These are phyloP conservation scores for Laetiporus sulphureus DNA, from an alignment of 1,284 basidiomycete genomes.

Conservation along the genomic window DNA sequence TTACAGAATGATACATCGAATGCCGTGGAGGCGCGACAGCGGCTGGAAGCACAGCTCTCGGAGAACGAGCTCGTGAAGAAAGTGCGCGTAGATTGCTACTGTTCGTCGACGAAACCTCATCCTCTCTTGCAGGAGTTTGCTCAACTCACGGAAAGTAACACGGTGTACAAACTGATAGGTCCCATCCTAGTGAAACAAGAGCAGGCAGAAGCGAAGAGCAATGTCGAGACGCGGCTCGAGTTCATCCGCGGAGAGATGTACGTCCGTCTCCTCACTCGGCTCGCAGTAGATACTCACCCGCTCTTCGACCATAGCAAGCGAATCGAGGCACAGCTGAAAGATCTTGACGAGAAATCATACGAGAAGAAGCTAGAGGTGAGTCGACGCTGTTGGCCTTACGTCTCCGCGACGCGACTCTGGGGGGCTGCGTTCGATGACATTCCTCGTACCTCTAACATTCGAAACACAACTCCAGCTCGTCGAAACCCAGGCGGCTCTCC, in stretches of 20 bases:
- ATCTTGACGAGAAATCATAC: constrained; percentile 65
- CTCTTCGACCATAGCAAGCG: constrained; percentile 52
- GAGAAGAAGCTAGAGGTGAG: constrained; percentile 77
- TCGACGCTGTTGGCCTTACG: constrained; percentile 4
- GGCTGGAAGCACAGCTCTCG: constrained; percentile 81
- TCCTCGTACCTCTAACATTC: not conserved
- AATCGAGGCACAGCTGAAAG: constrained; percentile 75
- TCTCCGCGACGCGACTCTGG: no score
- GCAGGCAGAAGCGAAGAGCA: constrained; percentile 79
- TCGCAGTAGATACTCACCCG: constrained; percentile 1
- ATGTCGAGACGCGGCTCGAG: constrained; percentile 88
- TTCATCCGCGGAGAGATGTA: constrained; percentile 92
- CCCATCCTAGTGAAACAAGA: constrained; percentile 92
- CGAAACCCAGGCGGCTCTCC: constrained; percentile 54
- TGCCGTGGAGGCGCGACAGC: constrained; percentile 74
- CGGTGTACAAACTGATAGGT: constrained; percentile 89
- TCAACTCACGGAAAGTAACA: constrained; percentile 70
- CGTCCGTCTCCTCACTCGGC: constrained; percentile 25
- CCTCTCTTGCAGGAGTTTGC: constrained; percentile 65
- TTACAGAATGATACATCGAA: constrained; percentile 68
- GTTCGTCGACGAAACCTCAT: not conserved
- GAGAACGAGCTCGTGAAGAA: constrained; percentile 94
- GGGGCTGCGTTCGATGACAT: not conserved
- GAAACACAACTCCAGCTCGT: constrained; percentile 54
- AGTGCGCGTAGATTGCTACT: constrained; percentile 47